Conservation (phyloP, 2,329 filamentous ascomycete species). For the Aspergillus thermomutatus region DNA sequence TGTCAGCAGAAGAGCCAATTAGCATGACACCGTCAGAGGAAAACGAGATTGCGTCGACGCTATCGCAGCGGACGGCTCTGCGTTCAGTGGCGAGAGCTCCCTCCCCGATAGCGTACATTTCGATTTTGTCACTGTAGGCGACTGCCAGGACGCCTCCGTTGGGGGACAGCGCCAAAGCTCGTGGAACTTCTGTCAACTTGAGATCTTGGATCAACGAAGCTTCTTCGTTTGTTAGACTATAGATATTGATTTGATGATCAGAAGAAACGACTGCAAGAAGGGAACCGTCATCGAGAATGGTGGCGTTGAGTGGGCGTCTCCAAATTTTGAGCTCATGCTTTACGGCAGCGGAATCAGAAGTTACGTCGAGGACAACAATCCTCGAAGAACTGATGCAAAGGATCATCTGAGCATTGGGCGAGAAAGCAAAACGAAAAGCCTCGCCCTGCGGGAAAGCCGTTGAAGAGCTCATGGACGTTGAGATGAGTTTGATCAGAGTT, state of each 20-base stretch:
- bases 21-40: constrained; percentile 76
- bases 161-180: constrained; percentile 75
- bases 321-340: constrained; percentile 76
- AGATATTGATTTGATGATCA: constrained; percentile 83
- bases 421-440: constrained; percentile 79
- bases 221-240: constrained; percentile 63
- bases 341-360: constrained; percentile 58
- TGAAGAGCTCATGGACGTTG: constrained; percentile 78
- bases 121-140: constrained; percentile 84
- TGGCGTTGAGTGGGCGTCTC: constrained; percentile 70
- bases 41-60: constrained; percentile 70
- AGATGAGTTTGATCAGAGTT: constrained; percentile 75
- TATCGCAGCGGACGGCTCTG: constrained; percentile 73
- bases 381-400: constrained; percentile 82
- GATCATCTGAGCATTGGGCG: constrained; percentile 69
- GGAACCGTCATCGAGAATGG: constrained; percentile 74
- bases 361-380: constrained; percentile 73
- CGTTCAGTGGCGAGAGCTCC: constrained; percentile 63
- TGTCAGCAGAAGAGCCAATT: constrained; percentile 68
- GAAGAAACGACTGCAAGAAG: constrained; percentile 76
- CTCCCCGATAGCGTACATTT: constrained; percentile 72
- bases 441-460: constrained; percentile 77
- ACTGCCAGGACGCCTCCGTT: constrained; percentile 78
- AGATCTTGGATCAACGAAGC: constrained; percentile 72
- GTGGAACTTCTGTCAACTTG: constrained; percentile 72